A percentile compares a stretch with the other conserved stretches of the same genome.
Evolutionary conservation across 164 flowering plant genomes (phyloP).

Genomic region (Sedum album): DNA sequence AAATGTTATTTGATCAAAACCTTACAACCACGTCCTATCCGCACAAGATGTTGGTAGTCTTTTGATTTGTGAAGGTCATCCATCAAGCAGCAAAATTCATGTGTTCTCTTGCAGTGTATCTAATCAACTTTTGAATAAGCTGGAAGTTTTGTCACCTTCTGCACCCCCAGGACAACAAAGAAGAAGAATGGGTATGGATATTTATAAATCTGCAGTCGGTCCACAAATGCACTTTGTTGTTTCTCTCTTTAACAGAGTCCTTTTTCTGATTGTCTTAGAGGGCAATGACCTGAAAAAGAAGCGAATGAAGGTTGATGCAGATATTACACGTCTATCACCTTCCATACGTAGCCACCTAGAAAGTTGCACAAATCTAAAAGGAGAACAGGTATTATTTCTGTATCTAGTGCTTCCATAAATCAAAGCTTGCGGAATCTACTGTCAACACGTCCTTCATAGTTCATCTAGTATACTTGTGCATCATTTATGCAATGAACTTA

Average conservation of each 20-base stretch:
- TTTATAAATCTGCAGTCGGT: neutral
- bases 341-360: constrained; percentile 70
- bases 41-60: neutral
- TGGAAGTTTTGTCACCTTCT: constrained; percentile 63
- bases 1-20: neutral
- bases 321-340: constrained; percentile 56
- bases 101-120: constrained; percentile 46
- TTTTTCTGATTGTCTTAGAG: constrained; percentile 32
- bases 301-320: constrained; percentile 75
- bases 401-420: neutral
- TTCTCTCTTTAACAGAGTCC: neutral
- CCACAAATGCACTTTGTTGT: too few species aligned
- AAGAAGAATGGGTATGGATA: constrained; percentile 58
- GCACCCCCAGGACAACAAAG: constrained; percentile 66
- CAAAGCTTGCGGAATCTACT: neutral
- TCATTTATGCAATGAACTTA: too few species aligned
- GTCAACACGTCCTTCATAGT: neutral
- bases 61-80: neutral
- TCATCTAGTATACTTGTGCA: neutral
- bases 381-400: constrained; percentile 66
- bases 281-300: constrained; percentile 86
- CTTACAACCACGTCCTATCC: neutral
- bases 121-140: constrained; percentile 38
- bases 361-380: constrained; percentile 62
- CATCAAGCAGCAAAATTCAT: neutral